Percentiles rank a stretch among this genome's conserved stretches.
Evolutionary conservation across 768 basidiomycete species (phyloP).

Genomic region (Termitomyces sp.): DNA sequence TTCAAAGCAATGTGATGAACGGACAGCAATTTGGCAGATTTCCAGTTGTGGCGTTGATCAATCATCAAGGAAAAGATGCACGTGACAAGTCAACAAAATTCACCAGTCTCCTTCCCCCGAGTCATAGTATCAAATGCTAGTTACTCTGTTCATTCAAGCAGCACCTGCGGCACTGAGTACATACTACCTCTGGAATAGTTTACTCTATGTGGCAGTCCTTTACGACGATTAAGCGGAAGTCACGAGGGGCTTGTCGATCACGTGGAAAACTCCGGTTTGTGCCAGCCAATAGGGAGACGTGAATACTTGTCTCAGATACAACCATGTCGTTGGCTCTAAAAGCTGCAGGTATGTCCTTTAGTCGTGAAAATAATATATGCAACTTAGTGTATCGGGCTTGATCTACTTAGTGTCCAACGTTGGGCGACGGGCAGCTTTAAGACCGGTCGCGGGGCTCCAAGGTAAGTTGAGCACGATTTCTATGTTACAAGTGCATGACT

Average conservation of each 20-base stretch:
- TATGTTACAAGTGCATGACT: conserved; percentile 11
- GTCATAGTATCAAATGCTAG: not conserved
- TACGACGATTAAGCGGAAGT: not conserved
- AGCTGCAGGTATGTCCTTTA: conserved; percentile 27
- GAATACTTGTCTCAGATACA: conserved; percentile 16
- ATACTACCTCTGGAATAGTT: not conserved
- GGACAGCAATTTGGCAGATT: not conserved
- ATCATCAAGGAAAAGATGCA: not conserved
- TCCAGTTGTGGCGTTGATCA: conserved; percentile 1
- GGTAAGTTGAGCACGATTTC: conserved; percentile 23
- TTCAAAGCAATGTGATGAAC: not conserved
- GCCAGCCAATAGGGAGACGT: conserved; percentile 20
- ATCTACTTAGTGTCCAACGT: conserved; percentile 26
- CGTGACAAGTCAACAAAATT: not conserved
- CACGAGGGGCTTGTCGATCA: conserved; percentile 4
- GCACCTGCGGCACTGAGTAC: not conserved
- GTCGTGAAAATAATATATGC: not conserved
- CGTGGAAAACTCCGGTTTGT: conserved; percentile 15
- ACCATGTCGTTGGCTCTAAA: conserved; percentile 45
- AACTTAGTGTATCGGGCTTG: not conserved
- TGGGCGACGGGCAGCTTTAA: conserved; percentile 38
- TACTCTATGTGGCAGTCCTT: not conserved
- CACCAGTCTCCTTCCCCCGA: not conserved
- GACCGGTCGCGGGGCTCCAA: conserved; percentile 37
- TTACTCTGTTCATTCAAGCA: not conserved